A percentile compares a stretch with the other conserved stretches of the same genome.
These are phyloP conservation scores for Fusarium austroafricanum DNA, from an alignment of 2,329 filamentous ascomycete genomes.

Conservation along the genomic window DNA sequence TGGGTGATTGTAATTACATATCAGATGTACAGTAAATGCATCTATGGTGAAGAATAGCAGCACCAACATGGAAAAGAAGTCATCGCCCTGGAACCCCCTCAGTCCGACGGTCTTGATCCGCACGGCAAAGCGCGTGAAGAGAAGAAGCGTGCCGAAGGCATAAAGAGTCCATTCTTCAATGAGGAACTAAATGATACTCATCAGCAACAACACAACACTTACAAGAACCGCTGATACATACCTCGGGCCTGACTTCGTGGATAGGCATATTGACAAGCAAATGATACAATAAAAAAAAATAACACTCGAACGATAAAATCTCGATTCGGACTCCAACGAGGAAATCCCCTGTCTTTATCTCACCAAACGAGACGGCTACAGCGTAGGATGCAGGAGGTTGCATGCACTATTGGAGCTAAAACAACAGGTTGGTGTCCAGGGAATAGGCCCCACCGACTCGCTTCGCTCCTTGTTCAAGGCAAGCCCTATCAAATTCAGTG, in stretches of 20 bases:
- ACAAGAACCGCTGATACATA: background rate
- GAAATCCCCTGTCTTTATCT: too few relatives aligned
- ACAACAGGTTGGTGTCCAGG: background rate
- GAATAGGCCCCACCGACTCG: background rate
- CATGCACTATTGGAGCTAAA: background rate
- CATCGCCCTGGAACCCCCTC: slow-evolving; percentile 54
- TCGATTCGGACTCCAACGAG: too few relatives aligned
- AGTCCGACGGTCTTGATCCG: slow-evolving; percentile 53
- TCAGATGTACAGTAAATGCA: slow-evolving; percentile 50
- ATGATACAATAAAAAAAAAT: too few relatives aligned
- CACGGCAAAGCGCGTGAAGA: slow-evolving; percentile 51
- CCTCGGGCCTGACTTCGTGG: background rate
- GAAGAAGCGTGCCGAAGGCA: slow-evolving; percentile 47
- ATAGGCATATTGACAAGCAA: background rate
- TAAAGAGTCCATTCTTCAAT: slow-evolving; percentile 50
- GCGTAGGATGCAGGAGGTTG: background rate
- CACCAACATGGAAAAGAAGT: slow-evolving; percentile 52
- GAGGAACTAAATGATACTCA: slow-evolving; percentile 41
- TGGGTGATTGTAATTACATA: slow-evolving; percentile 41
- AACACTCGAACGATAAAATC: too few relatives aligned
- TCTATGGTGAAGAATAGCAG: slow-evolving; percentile 51
- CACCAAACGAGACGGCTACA: too few relatives aligned
- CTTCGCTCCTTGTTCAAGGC: background rate
- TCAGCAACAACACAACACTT: background rate
- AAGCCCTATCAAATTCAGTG: background rate